Evolutionary conservation across 495 filamentous ascomycete species (phyloP), one percentile per base, ranked within the genome.

Genomic region (Penicillium waksmanii): DNA sequence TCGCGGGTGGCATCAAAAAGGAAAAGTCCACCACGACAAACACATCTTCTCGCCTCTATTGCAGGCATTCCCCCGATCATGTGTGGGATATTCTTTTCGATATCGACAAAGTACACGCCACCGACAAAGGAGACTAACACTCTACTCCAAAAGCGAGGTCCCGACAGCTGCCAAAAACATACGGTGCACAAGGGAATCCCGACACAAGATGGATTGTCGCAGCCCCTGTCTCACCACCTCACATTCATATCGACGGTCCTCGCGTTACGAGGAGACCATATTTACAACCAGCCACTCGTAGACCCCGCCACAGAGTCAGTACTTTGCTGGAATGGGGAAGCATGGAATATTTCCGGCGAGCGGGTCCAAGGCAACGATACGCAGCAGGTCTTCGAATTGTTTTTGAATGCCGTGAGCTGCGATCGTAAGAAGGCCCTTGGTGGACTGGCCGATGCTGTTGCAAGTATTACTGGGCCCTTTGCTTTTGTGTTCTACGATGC

Each of bases 271-370:
- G 94, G 95, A 19, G 81, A 86, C 36, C 78, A 83, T 57, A 65
- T 96, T 47, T 83, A 87, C 17, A 67, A 73, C 13, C 95, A 99
- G 65, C 95, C 95, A 1, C 81, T 96, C 18, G 72, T 80, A 40
- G 86, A 91, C 63, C 17, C 63, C 5, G 57, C 62, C 2, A 83
- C 80, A n/a, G 82, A 82, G 18, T 94, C 90, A 9, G 78, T 91
- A 12, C 80, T 99, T 15, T 97, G 94, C 80, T 99, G 95, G 94
- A 98, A 98, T 65, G 95, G 95, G n/a, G 95, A 99, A 70, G 96
- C 93, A 9, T 99, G 95, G 95, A 87, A 82, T 52, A 81, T 96
- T 53, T 78, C 76, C 18, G 71, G 81, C 13, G 58, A 79, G 27
- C 53, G 67, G 2, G 75, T 93, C 23, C 61, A 66, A 23, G 86